A percentile compares a stretch with the other conserved stretches of the same genome.
These are phyloP conservation scores for Plasmodium malariae DNA, from an alignment of 169 alveolate species.

Conservation along the genomic window DNA sequence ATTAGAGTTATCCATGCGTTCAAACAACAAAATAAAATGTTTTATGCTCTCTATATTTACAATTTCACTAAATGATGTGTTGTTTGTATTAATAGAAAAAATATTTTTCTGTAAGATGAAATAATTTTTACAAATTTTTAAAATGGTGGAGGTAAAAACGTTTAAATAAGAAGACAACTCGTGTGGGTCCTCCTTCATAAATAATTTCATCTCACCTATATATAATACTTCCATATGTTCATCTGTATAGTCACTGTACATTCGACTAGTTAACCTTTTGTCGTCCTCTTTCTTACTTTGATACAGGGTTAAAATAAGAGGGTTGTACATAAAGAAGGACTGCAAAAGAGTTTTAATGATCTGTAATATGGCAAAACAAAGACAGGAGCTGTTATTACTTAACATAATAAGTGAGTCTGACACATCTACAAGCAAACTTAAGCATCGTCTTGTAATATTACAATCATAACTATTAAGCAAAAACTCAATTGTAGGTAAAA, in stretches of 20 bases:
- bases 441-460: constrained; percentile 8
- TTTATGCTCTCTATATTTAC: constrained; percentile 30
- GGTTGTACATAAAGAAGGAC: constrained; percentile 29
- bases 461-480: constrained; percentile 44
- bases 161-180: constrained; percentile 42
- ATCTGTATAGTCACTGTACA: constrained; percentile 15
- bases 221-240: constrained; percentile 1
- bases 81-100: constrained; percentile 7
- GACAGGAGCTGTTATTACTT: constrained; percentile 13
- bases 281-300: constrained; percentile 5
- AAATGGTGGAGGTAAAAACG: constrained; percentile 20
- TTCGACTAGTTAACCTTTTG: neutral
- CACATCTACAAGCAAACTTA: constrained; percentile 19
- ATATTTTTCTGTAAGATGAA: constrained; percentile 44
- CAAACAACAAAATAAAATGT: constrained; percentile 18
- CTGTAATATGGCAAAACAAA: neutral
- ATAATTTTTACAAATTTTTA: constrained; percentile 38
- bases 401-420: constrained; percentile 28
- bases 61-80: constrained; percentile 14
- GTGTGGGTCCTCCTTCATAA: constrained; percentile 42
- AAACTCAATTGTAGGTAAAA: constrained; percentile 11
- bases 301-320: constrained; percentile 10
- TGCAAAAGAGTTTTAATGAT: constrained; percentile 19
- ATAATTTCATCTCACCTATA: constrained; percentile 71
- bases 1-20: constrained; percentile 20